phyloP scores from a whole-genome alignment of 2,329 filamentous ascomycete species.

The Monilinia laxa region DNA sequence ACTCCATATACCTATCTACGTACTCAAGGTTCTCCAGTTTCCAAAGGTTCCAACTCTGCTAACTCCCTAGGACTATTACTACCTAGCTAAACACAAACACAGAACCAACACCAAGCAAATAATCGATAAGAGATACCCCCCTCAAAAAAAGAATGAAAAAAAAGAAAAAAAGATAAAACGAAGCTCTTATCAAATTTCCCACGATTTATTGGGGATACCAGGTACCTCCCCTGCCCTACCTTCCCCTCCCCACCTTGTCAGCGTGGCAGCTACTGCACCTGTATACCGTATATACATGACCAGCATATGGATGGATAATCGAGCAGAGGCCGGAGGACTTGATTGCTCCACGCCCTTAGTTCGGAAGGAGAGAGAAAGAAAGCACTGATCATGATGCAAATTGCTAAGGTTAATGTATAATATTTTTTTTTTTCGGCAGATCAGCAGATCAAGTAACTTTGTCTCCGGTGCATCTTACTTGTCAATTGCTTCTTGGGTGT shows the following conservation, averaged over 20 bases:
- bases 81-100: too few species aligned
- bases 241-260: not conserved
- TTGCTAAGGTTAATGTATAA: too few species aligned
- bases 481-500: slow-evolving; percentile 3
- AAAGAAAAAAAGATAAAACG: too few species aligned
- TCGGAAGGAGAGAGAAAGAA: too few species aligned
- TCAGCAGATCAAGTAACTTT: slow-evolving; percentile 14
- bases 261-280: too few species aligned
- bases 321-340: too few species aligned
- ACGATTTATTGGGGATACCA: not conserved
- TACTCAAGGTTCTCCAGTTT: slow-evolving; percentile 21
- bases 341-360: too few species aligned
- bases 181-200: slow-evolving; percentile 17
- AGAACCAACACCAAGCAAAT: not conserved
- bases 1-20: too few species aligned
- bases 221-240: too few species aligned
- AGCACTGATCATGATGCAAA: too few species aligned
- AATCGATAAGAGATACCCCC: slow-evolving; percentile 14
- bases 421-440: slow-evolving; percentile 7
- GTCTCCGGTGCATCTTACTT: slow-evolving; percentile 16
- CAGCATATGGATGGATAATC: too few species aligned
- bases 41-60: not conserved
- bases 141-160: not conserved
- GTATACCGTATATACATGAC: too few species aligned
- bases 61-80: not conserved